Evolutionary conservation across 1,139 yeast genomes (phyloP).

Genomic region (Candida tropicalis): DNA sequence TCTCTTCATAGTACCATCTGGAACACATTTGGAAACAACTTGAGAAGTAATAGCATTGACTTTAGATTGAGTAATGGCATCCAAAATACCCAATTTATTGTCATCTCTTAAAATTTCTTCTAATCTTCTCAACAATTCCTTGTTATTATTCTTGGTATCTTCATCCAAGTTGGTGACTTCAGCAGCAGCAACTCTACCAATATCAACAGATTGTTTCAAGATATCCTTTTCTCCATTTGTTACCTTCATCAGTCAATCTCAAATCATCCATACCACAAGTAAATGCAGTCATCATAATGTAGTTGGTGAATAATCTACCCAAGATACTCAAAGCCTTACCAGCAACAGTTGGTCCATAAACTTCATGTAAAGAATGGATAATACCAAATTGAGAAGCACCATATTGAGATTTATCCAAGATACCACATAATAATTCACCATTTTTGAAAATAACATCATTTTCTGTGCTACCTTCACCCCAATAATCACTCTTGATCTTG

Average conservation of each 20-base stretch:
- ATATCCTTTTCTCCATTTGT: conserved; percentile 85
- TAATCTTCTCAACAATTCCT: conserved; percentile 83
- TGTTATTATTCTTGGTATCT: conserved; percentile 57
- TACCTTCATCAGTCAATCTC: conserved; percentile 89
- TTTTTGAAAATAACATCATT: conserved; percentile 82
- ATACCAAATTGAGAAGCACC: conserved; percentile 98
- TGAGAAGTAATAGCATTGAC: conserved; percentile 90
- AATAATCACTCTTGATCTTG: conserved; percentile 91
- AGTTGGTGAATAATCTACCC: conserved; percentile 93
- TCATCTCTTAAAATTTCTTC: conserved; percentile 96
- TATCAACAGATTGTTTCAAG: conserved; percentile 72
- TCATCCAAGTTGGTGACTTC: conserved; percentile 86
- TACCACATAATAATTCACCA: conserved; percentile 90
- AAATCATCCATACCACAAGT: conserved; percentile 99
- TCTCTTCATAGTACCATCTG: conserved; percentile 92
- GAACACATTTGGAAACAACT: conserved; percentile 93
- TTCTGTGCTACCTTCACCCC: conserved; percentile 86
- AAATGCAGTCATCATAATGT: conserved; percentile 88
- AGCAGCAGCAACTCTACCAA: conserved; percentile 89
- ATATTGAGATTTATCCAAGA: conserved; percentile 95
- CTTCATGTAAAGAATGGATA: conserved; percentile 94
- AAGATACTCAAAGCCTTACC: conserved; percentile 87
- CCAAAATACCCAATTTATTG: conserved; percentile 86
- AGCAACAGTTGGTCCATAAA: conserved; percentile 89
- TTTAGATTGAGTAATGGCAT: conserved; percentile 94